Base-by-base conservation (phyloP, 108 stramenopile species). In the Nitzschia putrida region DNA sequence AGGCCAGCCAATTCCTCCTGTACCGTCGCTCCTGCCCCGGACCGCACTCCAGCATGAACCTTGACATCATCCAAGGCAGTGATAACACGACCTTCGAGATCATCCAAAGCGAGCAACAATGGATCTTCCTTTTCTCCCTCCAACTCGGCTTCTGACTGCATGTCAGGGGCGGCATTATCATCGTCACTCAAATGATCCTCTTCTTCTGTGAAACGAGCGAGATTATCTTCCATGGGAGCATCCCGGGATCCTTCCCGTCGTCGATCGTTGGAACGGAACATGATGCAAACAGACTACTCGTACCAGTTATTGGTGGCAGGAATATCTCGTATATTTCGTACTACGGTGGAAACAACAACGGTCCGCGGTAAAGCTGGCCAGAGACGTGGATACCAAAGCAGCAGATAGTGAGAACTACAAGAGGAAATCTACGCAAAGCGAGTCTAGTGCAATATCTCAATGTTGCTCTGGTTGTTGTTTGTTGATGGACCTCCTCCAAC, bases 41-140 rank as follows among this genome's bases (percentile, higher is more conserved):
- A 57, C 39, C 76, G 71, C 3, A 80, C 66, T 39, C 88, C 87
- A n/a, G 81, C 41, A 75, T 93, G 88, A 20, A 80, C 53, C 66
- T 85, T 88, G 72, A 93, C 82, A 53, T 93, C 88, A 63, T 93
- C 86, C 25, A 93, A 49, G 0, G 88, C 74, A 14, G 85, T 22
- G 1, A 89, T 85, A 16, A 89, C 76, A 21, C 89, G 86, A 10
- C 86, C 88, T 66, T 90, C 85, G 25, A 93, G 71, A 66, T 90
- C 89, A 55, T 93, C 92, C 8, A 93, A 69, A 12, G 92, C 92
- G 42, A 87, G 56, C 23, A 80, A 49, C 37, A 90, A 66, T 18
- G 92, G 92, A 77, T 89, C 88, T 58, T 85, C 85, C 24, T 77
- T 74, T 56, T 82, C 77, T 23, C 66, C 80, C 43, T 82, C 86